Conservation (phyloP, 441 rosid genomes). For the Erodium texanum region DNA sequence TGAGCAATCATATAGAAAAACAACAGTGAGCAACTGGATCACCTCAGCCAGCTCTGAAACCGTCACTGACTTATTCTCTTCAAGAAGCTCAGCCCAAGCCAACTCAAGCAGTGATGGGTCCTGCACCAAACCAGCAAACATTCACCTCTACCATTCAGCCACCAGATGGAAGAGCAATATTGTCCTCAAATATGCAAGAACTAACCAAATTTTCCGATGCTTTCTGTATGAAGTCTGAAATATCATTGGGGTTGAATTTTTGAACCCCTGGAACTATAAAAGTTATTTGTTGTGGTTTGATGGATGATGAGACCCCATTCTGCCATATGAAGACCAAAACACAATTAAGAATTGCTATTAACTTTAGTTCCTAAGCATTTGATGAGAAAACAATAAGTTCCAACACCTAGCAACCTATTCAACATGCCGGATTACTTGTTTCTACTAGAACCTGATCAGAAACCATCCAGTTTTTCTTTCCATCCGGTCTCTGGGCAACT, state of each 20-base stretch:
- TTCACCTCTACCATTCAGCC: conserved; percentile 9
- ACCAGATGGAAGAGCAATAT: background rate
- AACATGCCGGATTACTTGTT: conserved; percentile 35
- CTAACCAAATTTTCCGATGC: conserved; percentile 70
- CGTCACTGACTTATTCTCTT: conserved; percentile 50
- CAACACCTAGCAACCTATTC: conserved; percentile 49
- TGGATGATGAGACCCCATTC: conserved; percentile 69
- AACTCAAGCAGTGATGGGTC: conserved; percentile 75
- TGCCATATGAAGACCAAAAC: conserved; percentile 24
- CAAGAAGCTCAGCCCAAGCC: conserved; percentile 93
- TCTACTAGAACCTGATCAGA: conserved; percentile 78
- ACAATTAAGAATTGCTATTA: conserved; percentile 7
- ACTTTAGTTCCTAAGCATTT: conserved; percentile 13
- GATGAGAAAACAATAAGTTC: conserved; percentile 12
- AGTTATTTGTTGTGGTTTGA: conserved; percentile 77
- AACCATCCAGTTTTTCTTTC: conserved; percentile 99
- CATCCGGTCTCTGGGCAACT: conserved; percentile 80
- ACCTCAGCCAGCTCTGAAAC: conserved; percentile 22
- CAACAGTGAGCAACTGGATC: conserved; percentile 1
- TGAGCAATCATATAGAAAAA: background rate
- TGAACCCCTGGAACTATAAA: conserved; percentile 68
- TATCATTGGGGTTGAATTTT: conserved; percentile 52
- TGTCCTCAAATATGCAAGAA: conserved; percentile 13
- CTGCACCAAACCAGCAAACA: conserved; percentile 30
- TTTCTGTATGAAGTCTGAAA: conserved; percentile 51